Evolutionary conservation across 305 asterid genomes (phyloP).

Genomic region (Fraxinus ornus): DNA sequence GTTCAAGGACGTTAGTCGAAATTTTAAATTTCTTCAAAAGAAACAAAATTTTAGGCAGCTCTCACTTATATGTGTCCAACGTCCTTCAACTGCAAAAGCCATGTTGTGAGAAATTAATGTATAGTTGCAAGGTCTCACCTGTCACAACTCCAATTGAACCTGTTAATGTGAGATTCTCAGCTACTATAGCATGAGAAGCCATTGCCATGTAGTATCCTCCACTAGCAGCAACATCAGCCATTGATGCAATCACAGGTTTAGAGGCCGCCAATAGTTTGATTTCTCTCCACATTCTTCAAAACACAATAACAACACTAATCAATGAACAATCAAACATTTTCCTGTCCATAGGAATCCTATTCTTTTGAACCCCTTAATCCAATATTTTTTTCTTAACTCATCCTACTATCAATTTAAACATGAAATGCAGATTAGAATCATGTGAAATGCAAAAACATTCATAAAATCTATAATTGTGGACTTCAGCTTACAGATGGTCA

Average conservation of each 20-base stretch:
- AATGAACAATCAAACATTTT: conserved; percentile 17
- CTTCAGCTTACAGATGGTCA: neutral
- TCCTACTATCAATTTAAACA: conserved; percentile 6
- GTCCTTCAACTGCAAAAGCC: neutral
- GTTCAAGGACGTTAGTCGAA: neutral
- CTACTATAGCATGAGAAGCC: conserved; percentile 77
- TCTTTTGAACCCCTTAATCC: conserved; percentile 10
- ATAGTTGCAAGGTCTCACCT: conserved; percentile 39
- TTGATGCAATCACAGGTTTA: conserved; percentile 84
- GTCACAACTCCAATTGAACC: conserved; percentile 96
- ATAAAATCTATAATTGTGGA: neutral
- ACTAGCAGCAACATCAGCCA: conserved; percentile 98
- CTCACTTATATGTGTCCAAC: neutral
- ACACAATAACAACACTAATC: conserved; percentile 19
- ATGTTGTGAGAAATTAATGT: neutral
- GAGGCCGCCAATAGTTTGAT: conserved; percentile 77
- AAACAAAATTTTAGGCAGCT: neutral
- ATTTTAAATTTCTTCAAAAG: conserved; percentile 9
- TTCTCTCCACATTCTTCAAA: conserved; percentile 92
- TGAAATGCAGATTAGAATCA: neutral
- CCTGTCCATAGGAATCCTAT: neutral
- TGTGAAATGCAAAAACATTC: neutral
- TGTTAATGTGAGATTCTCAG: conserved; percentile 85
- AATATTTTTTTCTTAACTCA: conserved; percentile 2
- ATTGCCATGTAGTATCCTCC: conserved; percentile 98